These are phyloP conservation scores for Flaveria ramosissima DNA, from an alignment of 129 eudicot genomes.

Conservation along the genomic window DNA sequence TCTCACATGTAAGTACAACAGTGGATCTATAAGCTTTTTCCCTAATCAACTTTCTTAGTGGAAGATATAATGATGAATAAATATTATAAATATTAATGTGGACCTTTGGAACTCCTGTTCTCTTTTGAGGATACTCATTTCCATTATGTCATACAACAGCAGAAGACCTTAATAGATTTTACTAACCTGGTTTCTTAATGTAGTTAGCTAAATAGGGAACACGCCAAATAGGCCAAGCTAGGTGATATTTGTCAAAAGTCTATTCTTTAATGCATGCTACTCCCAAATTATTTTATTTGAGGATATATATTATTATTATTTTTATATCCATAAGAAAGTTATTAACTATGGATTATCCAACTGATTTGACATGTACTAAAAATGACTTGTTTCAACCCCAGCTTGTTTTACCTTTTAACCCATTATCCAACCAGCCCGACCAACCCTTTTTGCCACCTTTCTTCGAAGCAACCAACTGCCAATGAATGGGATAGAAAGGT, in stretches of 20 bases:
- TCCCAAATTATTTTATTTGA: neutral
- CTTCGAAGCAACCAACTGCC: too few species aligned
- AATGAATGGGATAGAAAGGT: neutral
- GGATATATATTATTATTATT: neutral
- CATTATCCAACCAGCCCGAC: neutral
- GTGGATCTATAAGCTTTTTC: conserved; percentile 30
- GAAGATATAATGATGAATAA: conserved; percentile 31
- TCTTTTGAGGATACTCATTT: conserved; percentile 31
- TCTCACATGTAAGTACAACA: conserved; percentile 33
- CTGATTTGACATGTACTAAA: neutral
- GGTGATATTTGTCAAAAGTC: neutral
- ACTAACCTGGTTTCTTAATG: neutral
- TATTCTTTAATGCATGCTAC: neutral
- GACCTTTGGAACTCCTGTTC: conserved; percentile 26
- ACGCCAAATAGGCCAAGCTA: neutral
- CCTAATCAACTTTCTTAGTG: conserved; percentile 31
- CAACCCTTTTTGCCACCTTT: too few species aligned
- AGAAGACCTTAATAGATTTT: conserved; percentile 16
- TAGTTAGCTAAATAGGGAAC: neutral
- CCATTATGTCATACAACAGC: conserved; percentile 19
- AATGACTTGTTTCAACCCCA: neutral
- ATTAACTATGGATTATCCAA: neutral
- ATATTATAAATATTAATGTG: conserved; percentile 7
- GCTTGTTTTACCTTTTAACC: neutral
- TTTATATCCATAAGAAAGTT: neutral